Evolutionary conservation across 495 filamentous ascomycete genomes (phyloP), one percentile per base, ranked within the genome.

Genomic region (Amorphotheca resinae): DNA sequence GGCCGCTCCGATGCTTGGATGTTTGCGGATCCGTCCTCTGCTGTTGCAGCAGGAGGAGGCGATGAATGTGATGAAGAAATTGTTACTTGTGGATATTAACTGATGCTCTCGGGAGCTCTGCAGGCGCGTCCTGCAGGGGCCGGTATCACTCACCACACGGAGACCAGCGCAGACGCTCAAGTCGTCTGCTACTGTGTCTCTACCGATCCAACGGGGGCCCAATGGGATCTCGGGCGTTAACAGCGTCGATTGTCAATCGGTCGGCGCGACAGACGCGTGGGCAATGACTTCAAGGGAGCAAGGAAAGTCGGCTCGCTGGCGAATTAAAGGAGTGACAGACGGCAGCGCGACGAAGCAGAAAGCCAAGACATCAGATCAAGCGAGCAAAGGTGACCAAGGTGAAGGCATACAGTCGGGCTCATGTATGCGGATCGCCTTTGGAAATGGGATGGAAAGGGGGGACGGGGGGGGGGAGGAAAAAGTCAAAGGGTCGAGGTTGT

Each of bases 141-240:
- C 32, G 44, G 48, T 40, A 38, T 35, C 46, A 53, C 65, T 56
- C 62, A 70, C 70, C 61, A 58, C 57, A 50, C 59, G 54, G 64
- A 70, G 68, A 70, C 61, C 69, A 71, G 64, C 54, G 65, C 70
- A 73, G 70, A 73, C 69, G 68, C 69, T 52, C 52, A 51, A 51
- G 55, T 70, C 69, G 69, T 64, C 70, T 69, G 68, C 67, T 59
- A 61, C 69, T 66, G 62, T 59, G 60, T 64, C 66, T 69, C 63
- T 58, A 50, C 39, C 50, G 53, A 53, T 43, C 45, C 53, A 51
- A 40, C 20, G 26, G 30, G 18, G 45, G 21, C 41, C 30, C 39
- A 40, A 46, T 18, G 17, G 18, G 41, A 15, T 12, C 38, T n/a
- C 30, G 41, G 38, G 45, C 31, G 30, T 40, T 42, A 17, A 8